Evolutionary conservation across 23 red algal genomes (phyloP).

Genomic region (Gracilaria gracilis): DNA sequence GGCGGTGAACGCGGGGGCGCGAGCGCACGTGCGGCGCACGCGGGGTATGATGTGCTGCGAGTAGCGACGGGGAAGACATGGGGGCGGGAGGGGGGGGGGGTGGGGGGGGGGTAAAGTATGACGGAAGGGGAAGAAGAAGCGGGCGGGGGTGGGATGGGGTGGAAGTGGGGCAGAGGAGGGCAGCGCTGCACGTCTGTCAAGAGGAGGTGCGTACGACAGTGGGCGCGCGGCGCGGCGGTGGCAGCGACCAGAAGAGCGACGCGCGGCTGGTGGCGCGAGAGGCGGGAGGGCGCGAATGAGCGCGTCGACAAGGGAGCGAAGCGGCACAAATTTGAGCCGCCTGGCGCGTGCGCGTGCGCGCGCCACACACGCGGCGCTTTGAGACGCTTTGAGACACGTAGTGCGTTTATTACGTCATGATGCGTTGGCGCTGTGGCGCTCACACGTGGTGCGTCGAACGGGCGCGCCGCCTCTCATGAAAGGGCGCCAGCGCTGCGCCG

Average conservation of each 20-base stretch:
- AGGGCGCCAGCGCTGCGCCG: no score
- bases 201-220: no score
- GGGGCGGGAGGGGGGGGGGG: background rate
- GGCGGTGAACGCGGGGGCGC: conserved; percentile 1
- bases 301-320: background rate
- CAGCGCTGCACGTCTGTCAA: no score
- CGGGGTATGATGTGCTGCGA: background rate
- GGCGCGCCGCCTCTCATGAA: no score
- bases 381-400: background rate
- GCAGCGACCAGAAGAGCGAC: background rate
- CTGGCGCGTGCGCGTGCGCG: background rate
- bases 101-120: background rate
- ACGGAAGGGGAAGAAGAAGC: background rate
- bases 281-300: background rate
- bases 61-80: background rate
- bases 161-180: background rate
- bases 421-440: background rate
- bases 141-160: background rate
- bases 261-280: background rate
- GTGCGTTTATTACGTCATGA: conserved; percentile 13
- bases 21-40: background rate
- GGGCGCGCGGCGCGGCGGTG: no score
- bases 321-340: conserved; percentile 3
- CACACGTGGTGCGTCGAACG: background rate
- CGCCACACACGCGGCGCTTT: background rate